phyloP scores from a whole-genome alignment of 2,329 filamentous ascomycete genomes.

The Fusarium sp. region DNA sequence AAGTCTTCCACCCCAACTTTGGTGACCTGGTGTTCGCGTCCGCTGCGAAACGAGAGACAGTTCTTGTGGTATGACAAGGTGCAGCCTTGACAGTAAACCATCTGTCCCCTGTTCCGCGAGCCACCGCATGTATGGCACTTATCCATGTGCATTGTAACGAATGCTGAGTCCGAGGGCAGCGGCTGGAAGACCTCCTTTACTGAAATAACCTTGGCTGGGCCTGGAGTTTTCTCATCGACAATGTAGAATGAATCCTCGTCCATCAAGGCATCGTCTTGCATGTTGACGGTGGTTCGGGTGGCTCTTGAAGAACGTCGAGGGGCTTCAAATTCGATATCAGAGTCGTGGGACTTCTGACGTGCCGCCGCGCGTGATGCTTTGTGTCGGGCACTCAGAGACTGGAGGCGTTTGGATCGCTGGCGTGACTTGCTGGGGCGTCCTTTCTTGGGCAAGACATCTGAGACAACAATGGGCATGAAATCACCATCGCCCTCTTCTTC shows the following conservation, averaged over 20 bases:
- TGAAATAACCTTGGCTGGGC: conserved; percentile 66
- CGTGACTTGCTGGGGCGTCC: conserved; percentile 34
- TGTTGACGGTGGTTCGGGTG: conserved; percentile 55
- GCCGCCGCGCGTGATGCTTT: background rate
- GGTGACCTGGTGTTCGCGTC: conserved; percentile 87
- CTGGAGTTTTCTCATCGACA: conserved; percentile 57
- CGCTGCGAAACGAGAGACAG: conserved; percentile 80
- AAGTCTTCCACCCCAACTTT: conserved; percentile 83
- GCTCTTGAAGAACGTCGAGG: conserved; percentile 61
- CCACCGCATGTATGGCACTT: conserved; percentile 76
- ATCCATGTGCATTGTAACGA: conserved; percentile 75
- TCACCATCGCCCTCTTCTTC: conserved; percentile 49
- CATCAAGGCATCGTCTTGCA: conserved; percentile 64
- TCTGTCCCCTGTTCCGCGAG: conserved; percentile 64
- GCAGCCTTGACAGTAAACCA: conserved; percentile 94
- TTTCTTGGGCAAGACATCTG: conserved; percentile 48
- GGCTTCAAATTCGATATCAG: conserved; percentile 65
- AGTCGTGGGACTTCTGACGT: conserved; percentile 46
- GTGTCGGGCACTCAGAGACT: conserved; percentile 22
- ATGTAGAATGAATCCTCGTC: conserved; percentile 68
- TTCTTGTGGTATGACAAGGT: conserved; percentile 83
- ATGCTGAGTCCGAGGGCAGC: conserved; percentile 70
- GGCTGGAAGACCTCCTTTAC: conserved; percentile 80
- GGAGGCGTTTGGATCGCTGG: conserved; percentile 35
- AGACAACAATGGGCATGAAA: conserved; percentile 49